Evolutionary conservation across 805 yeast genomes (phyloP).

Genomic region (Metschnikowia santaceciliae): DNA sequence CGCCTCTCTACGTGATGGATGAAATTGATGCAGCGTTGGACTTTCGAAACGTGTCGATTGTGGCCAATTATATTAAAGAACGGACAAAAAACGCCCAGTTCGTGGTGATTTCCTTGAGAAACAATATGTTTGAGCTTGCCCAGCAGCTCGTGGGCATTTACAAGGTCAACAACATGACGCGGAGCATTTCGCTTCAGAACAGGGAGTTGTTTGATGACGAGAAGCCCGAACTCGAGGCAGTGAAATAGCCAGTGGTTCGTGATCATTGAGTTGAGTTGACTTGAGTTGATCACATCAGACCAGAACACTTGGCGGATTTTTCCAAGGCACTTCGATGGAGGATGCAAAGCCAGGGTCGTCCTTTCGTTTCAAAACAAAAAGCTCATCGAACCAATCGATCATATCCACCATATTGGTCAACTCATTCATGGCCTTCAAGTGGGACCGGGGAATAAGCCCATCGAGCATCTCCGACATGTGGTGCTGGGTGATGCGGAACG

Average conservation of each 20-base stretch:
- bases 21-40: constrained; percentile 99
- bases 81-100: constrained; percentile 96
- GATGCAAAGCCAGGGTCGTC: constrained; percentile 70
- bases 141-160: constrained; percentile 93
- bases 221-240: constrained; percentile 1
- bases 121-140: constrained; percentile 97
- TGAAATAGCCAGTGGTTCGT: neutral
- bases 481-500: constrained; percentile 79
- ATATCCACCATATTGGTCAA: constrained; percentile 55
- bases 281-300: too few relatives aligned
- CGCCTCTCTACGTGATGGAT: constrained; percentile 97
- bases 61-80: constrained; percentile 94
- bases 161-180: constrained; percentile 87
- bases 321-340: constrained; percentile 35
- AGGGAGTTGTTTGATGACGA: constrained; percentile 39
- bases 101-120: constrained; percentile 89
- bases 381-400: constrained; percentile 76
- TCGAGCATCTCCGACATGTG: constrained; percentile 87
- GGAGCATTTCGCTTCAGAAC: constrained; percentile 74
- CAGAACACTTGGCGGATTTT: neutral
- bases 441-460: constrained; percentile 34
- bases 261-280: too few relatives aligned
- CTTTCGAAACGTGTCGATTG: constrained; percentile 94
- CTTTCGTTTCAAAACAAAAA: constrained; percentile 61
- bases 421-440: constrained; percentile 57